phyloP scores from a whole-genome alignment of 768 basidiomycete genomes.

The Tricholoma matsutake region DNA sequence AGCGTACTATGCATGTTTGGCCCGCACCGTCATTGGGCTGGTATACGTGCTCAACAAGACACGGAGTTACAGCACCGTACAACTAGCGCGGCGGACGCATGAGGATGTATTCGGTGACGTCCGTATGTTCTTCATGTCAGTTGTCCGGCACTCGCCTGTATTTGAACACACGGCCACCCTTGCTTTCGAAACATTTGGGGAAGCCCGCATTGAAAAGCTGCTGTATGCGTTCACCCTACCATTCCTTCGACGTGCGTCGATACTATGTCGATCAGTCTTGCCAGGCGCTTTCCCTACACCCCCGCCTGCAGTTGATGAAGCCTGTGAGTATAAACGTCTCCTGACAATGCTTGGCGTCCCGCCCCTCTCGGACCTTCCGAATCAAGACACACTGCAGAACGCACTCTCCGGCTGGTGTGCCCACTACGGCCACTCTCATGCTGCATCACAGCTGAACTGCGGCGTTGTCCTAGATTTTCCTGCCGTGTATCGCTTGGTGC shows the following conservation, averaged over 20 bases:
- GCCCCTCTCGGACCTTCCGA: conserved; percentile 70
- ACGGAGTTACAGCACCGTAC: conserved; percentile 48
- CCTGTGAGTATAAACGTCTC: conserved; percentile 72
- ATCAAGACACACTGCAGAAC: conserved; percentile 84
- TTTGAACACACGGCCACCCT: conserved; percentile 83
- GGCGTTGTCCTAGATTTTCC: conserved; percentile 83
- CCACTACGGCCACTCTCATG: conserved; percentile 81
- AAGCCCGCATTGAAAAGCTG: conserved; percentile 80
- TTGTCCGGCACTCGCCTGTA: conserved; percentile 83
- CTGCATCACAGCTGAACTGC: conserved; percentile 74
- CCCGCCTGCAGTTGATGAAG: conserved; percentile 34
- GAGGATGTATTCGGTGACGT: conserved; percentile 80
- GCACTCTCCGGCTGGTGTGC: conserved; percentile 89
- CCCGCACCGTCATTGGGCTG: conserved; percentile 81
- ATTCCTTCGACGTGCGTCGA: conserved; percentile 85
- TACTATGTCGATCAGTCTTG: conserved; percentile 75
- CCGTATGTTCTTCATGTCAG: conserved; percentile 87
- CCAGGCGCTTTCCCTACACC: conserved; percentile 61
- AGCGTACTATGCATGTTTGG: conserved; percentile 87
- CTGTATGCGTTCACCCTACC: conserved; percentile 88
- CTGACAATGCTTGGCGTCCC: conserved; percentile 76
- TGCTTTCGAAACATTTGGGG: conserved; percentile 77
- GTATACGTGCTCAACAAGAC: conserved; percentile 80
- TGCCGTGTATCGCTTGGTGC: conserved; percentile 74
- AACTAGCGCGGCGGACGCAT: conserved; percentile 46